Conservation (phyloP, 441 rosid species). For the Viola pubescens region DNA sequence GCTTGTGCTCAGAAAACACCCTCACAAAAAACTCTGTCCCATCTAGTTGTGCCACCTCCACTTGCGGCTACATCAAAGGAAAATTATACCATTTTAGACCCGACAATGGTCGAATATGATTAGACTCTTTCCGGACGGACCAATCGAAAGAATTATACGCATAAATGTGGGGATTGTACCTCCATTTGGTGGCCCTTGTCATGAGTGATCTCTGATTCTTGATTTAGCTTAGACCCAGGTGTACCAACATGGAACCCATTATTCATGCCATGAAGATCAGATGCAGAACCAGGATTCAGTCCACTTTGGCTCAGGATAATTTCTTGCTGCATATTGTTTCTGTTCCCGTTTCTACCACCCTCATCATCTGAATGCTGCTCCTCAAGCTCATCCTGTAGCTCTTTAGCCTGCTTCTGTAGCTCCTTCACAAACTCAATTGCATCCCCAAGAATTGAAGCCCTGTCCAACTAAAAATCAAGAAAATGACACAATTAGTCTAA, state of each 20-base stretch:
- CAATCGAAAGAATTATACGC: not conserved
- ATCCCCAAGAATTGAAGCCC: conserved; percentile 82
- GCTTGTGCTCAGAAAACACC: conserved; percentile 78
- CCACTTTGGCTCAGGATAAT: conserved; percentile 25
- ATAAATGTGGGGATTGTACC: conserved; percentile 24
- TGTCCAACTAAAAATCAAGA: conserved; percentile 46
- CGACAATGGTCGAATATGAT: not conserved
- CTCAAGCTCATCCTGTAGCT: conserved; percentile 79
- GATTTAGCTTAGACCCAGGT: conserved; percentile 42
- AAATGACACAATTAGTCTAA: not conserved
- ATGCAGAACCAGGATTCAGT: conserved; percentile 15
- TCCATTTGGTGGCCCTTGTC: conserved; percentile 88
- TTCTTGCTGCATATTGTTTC: conserved; percentile 29
- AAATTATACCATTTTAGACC: too few relatives aligned
- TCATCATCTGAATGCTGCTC: conserved; percentile 66
- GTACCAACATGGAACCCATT: conserved; percentile 29
- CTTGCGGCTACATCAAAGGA: conserved; percentile 48
- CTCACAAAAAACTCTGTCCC: conserved; percentile 80
- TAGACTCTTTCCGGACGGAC: too few relatives aligned
- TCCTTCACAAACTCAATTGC: conserved; percentile 81
- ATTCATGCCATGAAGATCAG: conserved; percentile 15
- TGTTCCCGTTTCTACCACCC: conserved; percentile 30
- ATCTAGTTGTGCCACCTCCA: conserved; percentile 75
- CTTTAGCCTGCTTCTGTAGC: conserved; percentile 59
- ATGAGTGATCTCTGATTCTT: conserved; percentile 28